phyloP scores from a whole-genome alignment of 352 stramenopile genomes.

The Aphanomyces astaci region DNA sequence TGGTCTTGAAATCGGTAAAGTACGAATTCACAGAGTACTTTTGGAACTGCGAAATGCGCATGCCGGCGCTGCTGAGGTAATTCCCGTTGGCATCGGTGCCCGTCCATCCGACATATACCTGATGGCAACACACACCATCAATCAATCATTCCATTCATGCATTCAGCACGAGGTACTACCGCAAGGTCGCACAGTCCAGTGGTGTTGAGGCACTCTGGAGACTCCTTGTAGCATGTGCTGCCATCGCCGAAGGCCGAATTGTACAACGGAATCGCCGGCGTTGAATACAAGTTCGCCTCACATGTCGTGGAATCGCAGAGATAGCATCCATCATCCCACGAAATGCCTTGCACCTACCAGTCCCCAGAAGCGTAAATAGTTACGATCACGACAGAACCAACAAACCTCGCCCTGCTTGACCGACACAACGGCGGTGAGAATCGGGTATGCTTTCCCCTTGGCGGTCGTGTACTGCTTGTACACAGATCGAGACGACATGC shows the following conservation, averaged over 20 bases:
- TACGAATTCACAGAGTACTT: slow-evolving; percentile 78
- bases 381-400: not conserved
- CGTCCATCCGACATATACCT: slow-evolving; percentile 72
- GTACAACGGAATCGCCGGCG: slow-evolving; percentile 41
- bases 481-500: slow-evolving; percentile 45
- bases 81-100: slow-evolving; percentile 70
- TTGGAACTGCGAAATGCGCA: slow-evolving; percentile 77
- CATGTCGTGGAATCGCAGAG: slow-evolving; percentile 53
- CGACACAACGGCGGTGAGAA: slow-evolving; percentile 69
- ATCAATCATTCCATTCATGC: no score
- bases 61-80: slow-evolving; percentile 54
- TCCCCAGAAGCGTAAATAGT: not conserved
- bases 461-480: slow-evolving; percentile 66
- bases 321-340: slow-evolving; percentile 77
- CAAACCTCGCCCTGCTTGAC: slow-evolving; percentile 59
- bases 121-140: no score
- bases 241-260: slow-evolving; percentile 38
- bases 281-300: slow-evolving; percentile 58
- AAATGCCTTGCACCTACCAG: slow-evolving; percentile 56
- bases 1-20: slow-evolving; percentile 48
- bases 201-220: slow-evolving; percentile 31
- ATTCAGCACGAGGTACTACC: no score
- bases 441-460: slow-evolving; percentile 46
- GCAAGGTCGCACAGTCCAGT: slow-evolving; percentile 31
- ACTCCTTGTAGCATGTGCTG: slow-evolving; percentile 54